Base-by-base conservation (phyloP, 805 yeast genomes). In the Saccharomycopsis sp. region DNA sequence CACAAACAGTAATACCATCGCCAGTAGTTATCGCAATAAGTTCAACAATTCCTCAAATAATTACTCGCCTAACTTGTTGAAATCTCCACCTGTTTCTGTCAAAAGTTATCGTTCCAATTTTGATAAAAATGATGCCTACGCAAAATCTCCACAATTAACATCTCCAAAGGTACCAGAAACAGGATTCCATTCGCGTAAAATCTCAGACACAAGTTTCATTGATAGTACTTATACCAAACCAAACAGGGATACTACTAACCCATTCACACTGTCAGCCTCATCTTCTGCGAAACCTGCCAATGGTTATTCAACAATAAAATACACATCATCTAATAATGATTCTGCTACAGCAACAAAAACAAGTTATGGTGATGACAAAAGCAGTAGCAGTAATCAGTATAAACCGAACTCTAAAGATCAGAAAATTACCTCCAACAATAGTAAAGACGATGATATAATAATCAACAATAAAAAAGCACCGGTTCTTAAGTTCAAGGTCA, bases 401-500 rank as follows among this genome's bases (percentile, higher is more conserved):
- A 5, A 38, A 25, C 34, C 15, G 12, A 29, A 29, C 38, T 12
- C 12, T 12, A 29, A 29, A 29, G 38, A 29, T 12, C 38, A 29
- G 38, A 29, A 29, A 29, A 29, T 7, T 5, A 29, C 38, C n/a
- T n/a, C n/a, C 14, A 35, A 14, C 41, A 35, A 35, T 8, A 17
- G 20, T 44, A 44, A 3, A 29, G 38, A 29, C 49, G 20, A 44
- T 17, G 49, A 44, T 44, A n/a, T 19, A 44, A 35, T 35, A 35
- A 25, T 22, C 2, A 53, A 38, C 7, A 57, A 60, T 22, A 52
- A 54, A 20, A 52, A 55, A 25, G 3, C 14, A 7, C 23, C 44
- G 17, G 50, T 60, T 15, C 61, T 58, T 5, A 55, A 60, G 35
- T 60, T 58, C 41, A 58, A 53, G 49, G 61, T 60, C 14, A 55